Evolutionary conservation across 805 yeast genomes (phyloP), one percentile per base, ranked within the genome.

Genomic region (Metschnikowia shivogae): DNA sequence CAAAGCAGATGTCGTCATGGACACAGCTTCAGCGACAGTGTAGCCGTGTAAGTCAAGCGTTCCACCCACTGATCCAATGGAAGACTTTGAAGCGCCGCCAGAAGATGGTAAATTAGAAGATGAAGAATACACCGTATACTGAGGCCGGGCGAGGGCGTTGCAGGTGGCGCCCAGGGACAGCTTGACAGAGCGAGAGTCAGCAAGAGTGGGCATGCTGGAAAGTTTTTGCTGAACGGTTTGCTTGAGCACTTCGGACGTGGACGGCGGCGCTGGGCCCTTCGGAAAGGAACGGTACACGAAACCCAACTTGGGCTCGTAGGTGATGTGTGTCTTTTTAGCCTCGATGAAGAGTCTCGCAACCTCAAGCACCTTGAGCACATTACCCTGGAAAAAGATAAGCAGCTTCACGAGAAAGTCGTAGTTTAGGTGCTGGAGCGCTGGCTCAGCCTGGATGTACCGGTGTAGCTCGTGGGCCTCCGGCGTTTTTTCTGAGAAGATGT

Each of bases 11-110:
- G 57, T 45, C 1, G 74, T 62, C 1, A 74, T 58, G 1, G 46
- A 43, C 6, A 72, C 51, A 0, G 89, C 88, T 28, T 70, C 72
- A 0, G 64, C 53, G 8, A 79, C 79, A 7, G 63, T 60, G 44
- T 73, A 70, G 0, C 75, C 72, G 59, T 86, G 93, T 6, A 84
- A 68, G 63, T 86, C 92, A 2, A 83, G 41, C 2, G 32, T 20
- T 32, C 29, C 27, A 2, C 37, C 29, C 6, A 19, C 14, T 4
- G 28, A 22, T 10, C 10, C n/a, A 12, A 36, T 33, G 6, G 22
- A 12, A 14, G 17, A 7, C 26, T 12, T 17, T n/a, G 27, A 11
- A 30, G 29, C 30, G 26, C n/a, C 13, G 26, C 19, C 14, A 7
- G 13, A 31, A 9, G 11, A 31, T 39, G 22, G 32, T 26, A 17